Base-by-base conservation (phyloP, 1,139 yeast genomes). In the Fermentozyma sake region DNA sequence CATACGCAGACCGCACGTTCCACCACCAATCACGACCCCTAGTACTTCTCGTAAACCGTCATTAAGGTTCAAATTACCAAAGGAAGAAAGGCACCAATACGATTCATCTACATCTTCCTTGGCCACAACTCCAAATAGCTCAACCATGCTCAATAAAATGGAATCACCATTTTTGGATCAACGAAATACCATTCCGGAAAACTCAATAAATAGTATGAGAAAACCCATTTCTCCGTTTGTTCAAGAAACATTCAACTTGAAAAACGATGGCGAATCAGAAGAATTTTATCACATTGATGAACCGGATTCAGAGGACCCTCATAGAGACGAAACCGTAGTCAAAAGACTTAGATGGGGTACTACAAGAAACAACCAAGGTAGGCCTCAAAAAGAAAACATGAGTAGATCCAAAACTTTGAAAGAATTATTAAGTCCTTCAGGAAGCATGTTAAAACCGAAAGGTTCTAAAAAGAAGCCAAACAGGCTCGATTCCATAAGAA, bases 341-440 rank as follows among this genome's bases (percentile, higher is more conserved):
- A 77, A 81, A 45, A 72, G 94, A 44, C 73, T 79, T 44, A 70
- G 96, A 57, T 83, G 95, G 95, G 96, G 96, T 32, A 86, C 96
- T 6, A 84, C 81, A 37, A 70, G 95, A 41, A 76, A 78, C 46
- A 78, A 77, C 37, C 72, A 76, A 38, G 94, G 94, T n/a, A 65
- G 71, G 26, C 86, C 87, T 4, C 55, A 57, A 21, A 51, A 50
- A 34, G 70, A 63, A 30, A 61, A 60, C 18, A 60, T 72, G 14
- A 53, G 57, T 16, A 51, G 80, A 33, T 61, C 69, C 16, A 70
- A 61, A 38, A 72, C 80, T 1, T 48, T 74, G 24, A 58, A 50
- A 32, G 50, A 54, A 12, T 45, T 64, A 18, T 47, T 64, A 21
- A 33, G 34, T 25, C 44, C 41, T n/a, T 27, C 34, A 9, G 24